These are phyloP conservation scores for Sporothrix mexicana DNA, from an alignment of 2,329 filamentous ascomycete genomes.

Conservation along the genomic window DNA sequence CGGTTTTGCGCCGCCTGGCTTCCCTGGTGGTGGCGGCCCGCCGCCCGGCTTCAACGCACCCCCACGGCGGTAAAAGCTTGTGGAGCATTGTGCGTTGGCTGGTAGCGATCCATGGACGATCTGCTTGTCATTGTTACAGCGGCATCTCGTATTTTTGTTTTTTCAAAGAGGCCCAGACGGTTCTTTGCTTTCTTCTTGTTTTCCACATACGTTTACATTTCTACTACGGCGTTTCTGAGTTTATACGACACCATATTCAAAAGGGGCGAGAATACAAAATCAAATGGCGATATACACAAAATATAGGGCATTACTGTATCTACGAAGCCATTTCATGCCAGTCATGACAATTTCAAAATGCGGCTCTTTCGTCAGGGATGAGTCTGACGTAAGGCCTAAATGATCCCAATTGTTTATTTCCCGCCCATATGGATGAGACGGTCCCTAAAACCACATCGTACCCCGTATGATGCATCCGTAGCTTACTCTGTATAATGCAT, in stretches of 20 bases:
- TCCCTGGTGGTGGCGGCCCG: conserved; percentile 57
- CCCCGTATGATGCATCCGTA: no score
- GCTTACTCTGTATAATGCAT: no score
- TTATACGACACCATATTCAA: conserved; percentile 7
- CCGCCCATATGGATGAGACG: neutral
- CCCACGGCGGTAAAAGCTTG: conserved; percentile 59
- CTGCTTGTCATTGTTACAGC: neutral
- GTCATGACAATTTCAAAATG: no score
- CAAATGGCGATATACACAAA: conserved; percentile 11
- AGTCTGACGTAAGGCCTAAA: neutral
- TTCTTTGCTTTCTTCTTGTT: no score
- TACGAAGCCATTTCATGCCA: neutral
- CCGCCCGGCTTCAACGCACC: conserved; percentile 78
- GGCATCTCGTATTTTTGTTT: neutral
- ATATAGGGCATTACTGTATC: neutral
- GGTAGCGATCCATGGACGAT: neutral
- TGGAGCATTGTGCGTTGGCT: neutral
- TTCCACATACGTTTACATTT: conserved; percentile 1
- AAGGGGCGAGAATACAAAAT: neutral
- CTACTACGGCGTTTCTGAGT: conserved; percentile 18
- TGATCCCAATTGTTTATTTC: neutral
- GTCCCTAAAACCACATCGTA: no score
- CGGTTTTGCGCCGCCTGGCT: conserved; percentile 54
- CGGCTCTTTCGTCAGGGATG: neutral
- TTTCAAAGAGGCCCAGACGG: neutral